Evolutionary conservation across 805 yeast genomes (phyloP), one percentile per base, ranked within the genome.

Genomic region (Starmerella apicola): DNA sequence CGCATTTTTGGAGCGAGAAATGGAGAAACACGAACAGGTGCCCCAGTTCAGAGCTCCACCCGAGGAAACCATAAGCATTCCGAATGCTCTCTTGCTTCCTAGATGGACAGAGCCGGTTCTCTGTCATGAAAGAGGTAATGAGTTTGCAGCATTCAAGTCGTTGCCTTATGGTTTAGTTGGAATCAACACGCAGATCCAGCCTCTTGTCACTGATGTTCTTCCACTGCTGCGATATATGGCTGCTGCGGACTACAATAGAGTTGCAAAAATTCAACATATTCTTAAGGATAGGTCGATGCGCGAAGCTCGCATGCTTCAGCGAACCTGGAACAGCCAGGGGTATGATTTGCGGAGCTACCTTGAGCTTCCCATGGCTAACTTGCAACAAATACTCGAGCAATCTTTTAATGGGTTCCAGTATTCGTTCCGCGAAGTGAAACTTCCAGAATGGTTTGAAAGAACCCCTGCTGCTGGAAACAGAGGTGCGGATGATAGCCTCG

Each of bases 211-310:
- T 1, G 59, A 58, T 18, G 25, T 56, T 5, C 50, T 51, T 1
- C 63, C 63, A 1, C 50, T 40, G 37, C 36, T 51, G 27, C 51
- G 63, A 4, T 28, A 28, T 3, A 56, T 59, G 48, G 61, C 56
- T 2, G 47, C 49, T n/a, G 43, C 43, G 3, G 63, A 59, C 25
- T 24, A 19, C 15, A 35, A 26, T 5, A 43, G 54, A 22, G 16
- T 8, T 34, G 31, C 28, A 17, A 23, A 18, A 2, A 32, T 39
- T 16, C 29, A 37, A 3, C 13, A 38, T 12, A 29, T 29, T 27
- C 29, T 44, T 16, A 38, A 30, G 17, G 19, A 40, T 4, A 34
- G 26, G 7, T 25, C 43, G 1, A 34, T 21, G 3, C 32, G 44
- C 3, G 48, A 41, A 5, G 30, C 37, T 6, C 37, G 49, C 4